A percentile compares a stretch with the other conserved stretches of the same genome.
Evolutionary conservation across 768 basidiomycete genomes (phyloP).

Genomic region (Ramaria sp.): DNA sequence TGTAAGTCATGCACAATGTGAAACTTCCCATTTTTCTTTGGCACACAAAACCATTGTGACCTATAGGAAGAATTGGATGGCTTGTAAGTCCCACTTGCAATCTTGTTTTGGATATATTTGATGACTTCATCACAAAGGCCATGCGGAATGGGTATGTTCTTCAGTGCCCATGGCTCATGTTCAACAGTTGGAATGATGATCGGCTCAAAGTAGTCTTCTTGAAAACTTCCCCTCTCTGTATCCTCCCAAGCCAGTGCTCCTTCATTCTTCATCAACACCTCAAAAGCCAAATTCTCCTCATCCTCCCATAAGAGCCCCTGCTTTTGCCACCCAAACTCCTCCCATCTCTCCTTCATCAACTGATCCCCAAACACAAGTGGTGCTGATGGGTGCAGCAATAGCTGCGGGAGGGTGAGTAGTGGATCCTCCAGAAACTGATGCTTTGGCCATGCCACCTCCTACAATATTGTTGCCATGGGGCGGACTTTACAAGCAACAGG

Average conservation of each 20-base stretch:
- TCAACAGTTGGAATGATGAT: slow-evolving; percentile 24
- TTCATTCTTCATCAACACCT: slow-evolving; percentile 18
- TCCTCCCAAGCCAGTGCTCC: slow-evolving; percentile 10
- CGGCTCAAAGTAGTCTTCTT: slow-evolving; percentile 18
- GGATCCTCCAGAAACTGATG: slow-evolving; percentile 9
- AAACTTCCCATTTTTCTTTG: slow-evolving; percentile 29
- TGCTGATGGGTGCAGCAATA: no score
- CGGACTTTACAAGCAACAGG: slow-evolving; percentile 19
- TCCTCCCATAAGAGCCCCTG: slow-evolving; percentile 22
- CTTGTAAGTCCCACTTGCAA: slow-evolving; percentile 28
- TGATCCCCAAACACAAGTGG: slow-evolving; percentile 9
- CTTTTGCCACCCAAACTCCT: slow-evolving; percentile 7
- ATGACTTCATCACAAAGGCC: slow-evolving; percentile 22
- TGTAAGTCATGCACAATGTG: slow-evolving; percentile 28
- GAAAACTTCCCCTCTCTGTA: slow-evolving; percentile 14
- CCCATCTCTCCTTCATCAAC: slow-evolving; percentile 13
- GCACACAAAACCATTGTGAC: slow-evolving; percentile 28
- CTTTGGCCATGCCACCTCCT: slow-evolving; percentile 11
- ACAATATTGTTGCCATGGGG: slow-evolving; percentile 20
- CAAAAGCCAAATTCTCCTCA: slow-evolving; percentile 22
- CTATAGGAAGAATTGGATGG: slow-evolving; percentile 25
- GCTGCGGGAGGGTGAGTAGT: slow-evolving; percentile 8
- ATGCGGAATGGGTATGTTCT: slow-evolving; percentile 26
- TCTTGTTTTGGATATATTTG: slow-evolving; percentile 21
- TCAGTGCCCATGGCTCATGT: slow-evolving; percentile 27